Base-by-base conservation (phyloP, 2,329 filamentous ascomycete species). In the Corinectria fuckeliana region DNA sequence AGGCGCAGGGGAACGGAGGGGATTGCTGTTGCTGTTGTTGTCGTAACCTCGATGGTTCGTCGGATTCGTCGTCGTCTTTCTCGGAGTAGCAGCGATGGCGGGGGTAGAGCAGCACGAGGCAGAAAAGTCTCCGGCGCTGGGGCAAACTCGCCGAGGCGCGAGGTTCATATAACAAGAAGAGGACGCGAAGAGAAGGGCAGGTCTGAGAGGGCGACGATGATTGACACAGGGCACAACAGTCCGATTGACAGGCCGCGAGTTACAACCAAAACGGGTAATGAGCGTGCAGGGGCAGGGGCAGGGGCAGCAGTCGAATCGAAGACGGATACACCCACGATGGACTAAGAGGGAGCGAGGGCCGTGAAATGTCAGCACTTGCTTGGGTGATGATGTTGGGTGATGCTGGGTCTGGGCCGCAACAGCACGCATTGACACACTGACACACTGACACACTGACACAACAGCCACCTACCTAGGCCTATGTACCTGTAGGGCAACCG, bases 81-180 rank as follows among this genome's bases (percentile, higher is more conserved):
- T 20, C 7, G 21, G 39, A 28, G 26, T 25, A 14, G 45, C 25
- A n/a, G 39, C 18, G 28, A 23, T 48, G 47, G n/a, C 5, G n/a
- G 32, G 47, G 34, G 51, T 32, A 51, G 50, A 60, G 39, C 47
- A 48, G n/a, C n/a, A 21, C 1, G 32, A 56, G 56, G 21, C 30
- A 39, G 28, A 50, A 53, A 58, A 50, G 50, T 58, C 50, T 61
- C 59, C 54, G 59, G 38, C 44, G 36, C 34, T 53, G 21, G n/a
- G 44, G 16, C 53, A 44, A 60, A 28, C 14, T 41, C 50, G 32
- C 54, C 50, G 20, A 61, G 39, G 41, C 20, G 32, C 13, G 50
- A 53, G 38, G 44, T 61, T 58, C 42, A 61, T 61, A 61, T 61
- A 61, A 20, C 13, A n/a, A 45, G 23, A 41, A 53, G 47, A 34